Base-by-base conservation (phyloP, 805 yeast genomes). In the Candida taoyuanica region DNA sequence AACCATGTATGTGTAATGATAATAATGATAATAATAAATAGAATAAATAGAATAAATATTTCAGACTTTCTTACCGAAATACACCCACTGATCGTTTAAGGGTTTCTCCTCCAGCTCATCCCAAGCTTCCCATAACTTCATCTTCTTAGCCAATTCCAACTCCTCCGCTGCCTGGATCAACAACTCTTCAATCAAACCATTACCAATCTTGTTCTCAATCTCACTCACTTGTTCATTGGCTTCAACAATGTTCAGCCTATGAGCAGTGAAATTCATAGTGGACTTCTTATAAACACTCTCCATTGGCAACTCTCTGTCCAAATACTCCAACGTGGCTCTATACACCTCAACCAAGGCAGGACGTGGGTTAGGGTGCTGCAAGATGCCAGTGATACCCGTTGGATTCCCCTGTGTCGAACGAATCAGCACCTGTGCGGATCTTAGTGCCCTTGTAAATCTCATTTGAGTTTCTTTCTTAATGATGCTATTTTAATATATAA, bases 141-240 rank as follows among this genome's bases (percentile, higher is more conserved):
- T 66, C 58, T 79, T 72, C 53, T 74, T 65, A 34, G 85, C 80
- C 51, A 86, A 71, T 39, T 70, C 71, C 52, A 76, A 74, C 65
- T 86, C 95, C 43, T 85, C 93, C 50, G 79, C 74, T 13, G 95
- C 95, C 67, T 86, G 95, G 43, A 85, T 70, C 39, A 86, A 56
- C 42, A 86, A 65, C 67, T 86, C 95, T 64, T 86, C 95, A 46
- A 85, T 79, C 53, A 86, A 73, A 2, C 95, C 95, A 46, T 81
- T 78, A 15, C 94, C 94, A 47, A 86, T 81, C 58, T 76, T 64
- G 46, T 68, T 64, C 65, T 86, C 95, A 49, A 86, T 83, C 46
- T 69, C 74, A 52, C 73, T 82, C 29, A 71, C 63, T 37, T 77
- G 73, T 47, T 78, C 85, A 44, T 73, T 73, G 31, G 62, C 54